phyloP scores from a whole-genome alignment of 768 basidiomycete species.

The Tylopilus vinaceipallidus region DNA sequence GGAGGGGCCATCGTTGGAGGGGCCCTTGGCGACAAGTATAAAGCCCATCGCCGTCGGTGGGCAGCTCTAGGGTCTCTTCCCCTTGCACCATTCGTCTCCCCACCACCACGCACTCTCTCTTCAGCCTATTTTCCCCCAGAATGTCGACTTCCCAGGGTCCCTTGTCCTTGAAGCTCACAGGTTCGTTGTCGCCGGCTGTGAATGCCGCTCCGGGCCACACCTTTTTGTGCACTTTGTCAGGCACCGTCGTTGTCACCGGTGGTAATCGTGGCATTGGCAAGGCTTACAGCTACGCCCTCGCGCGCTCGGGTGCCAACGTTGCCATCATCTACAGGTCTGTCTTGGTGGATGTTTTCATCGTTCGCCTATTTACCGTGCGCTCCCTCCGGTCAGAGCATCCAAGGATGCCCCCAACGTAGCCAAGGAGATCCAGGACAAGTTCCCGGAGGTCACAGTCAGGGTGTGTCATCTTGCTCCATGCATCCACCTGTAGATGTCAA shows the following conservation, averaged over 20 bases:
- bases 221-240: constrained; percentile 33
- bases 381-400: constrained; percentile 37
- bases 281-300: constrained; percentile 51
- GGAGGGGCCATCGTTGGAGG: too few relatives aligned
- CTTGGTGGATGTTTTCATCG: too few relatives aligned
- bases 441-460: constrained; percentile 41
- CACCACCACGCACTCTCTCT: constrained; percentile 4
- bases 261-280: constrained; percentile 62
- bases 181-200: constrained; percentile 19
- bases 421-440: constrained; percentile 44
- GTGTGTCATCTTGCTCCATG: constrained; percentile 9
- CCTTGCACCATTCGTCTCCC: too few relatives aligned
- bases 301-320: constrained; percentile 53
- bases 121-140: not conserved
- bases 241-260: constrained; percentile 56
- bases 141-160: constrained; percentile 16
- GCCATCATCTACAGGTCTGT: constrained; percentile 58
- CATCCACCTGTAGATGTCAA: too few relatives aligned
- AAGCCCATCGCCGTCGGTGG: not conserved
- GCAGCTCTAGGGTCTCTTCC: not conserved
- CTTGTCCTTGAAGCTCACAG: constrained; percentile 24
- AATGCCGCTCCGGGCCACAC: too few relatives aligned
- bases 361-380: not conserved
- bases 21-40: constrained; percentile 15
- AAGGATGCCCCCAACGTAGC: constrained; percentile 49